These are phyloP conservation scores for Debaryomyces robertsiae DNA, from an alignment of 1,139 yeast genomes.

Conservation along the genomic window DNA sequence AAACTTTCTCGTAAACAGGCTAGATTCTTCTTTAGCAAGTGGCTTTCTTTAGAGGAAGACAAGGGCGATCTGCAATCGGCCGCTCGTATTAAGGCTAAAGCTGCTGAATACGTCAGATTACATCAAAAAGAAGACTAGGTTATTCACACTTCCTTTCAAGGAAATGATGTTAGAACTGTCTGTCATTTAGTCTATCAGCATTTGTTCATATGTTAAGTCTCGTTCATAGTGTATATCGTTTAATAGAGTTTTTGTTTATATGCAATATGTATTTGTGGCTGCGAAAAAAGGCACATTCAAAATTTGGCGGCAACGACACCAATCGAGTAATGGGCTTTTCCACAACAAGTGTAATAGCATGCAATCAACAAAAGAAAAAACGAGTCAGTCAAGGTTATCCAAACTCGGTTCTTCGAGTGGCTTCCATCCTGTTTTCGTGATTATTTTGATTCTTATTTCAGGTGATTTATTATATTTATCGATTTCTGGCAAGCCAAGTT, in stretches of 20 bases:
- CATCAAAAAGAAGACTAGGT: slow-evolving; percentile 17
- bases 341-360: neutral
- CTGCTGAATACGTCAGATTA: slow-evolving; percentile 67
- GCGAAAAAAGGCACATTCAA: slow-evolving; percentile 10
- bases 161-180: slow-evolving; percentile 11
- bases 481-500: slow-evolving; percentile 9
- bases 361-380: slow-evolving; percentile 11
- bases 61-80: slow-evolving; percentile 68
- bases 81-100: slow-evolving; percentile 89
- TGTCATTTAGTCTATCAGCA: slow-evolving; percentile 5
- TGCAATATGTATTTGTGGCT: slow-evolving; percentile 12
- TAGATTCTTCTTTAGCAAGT: slow-evolving; percentile 89
- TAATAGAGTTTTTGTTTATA: slow-evolving; percentile 11
- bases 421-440: slow-evolving; percentile 16
- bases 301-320: slow-evolving; percentile 1
- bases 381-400: slow-evolving; percentile 10
- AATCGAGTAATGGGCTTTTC: too few species aligned
- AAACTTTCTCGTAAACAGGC: slow-evolving; percentile 90
- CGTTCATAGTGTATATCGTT: slow-evolving; percentile 10
- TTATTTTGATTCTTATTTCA: slow-evolving; percentile 18
- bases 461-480: slow-evolving; percentile 12
- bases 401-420: slow-evolving; percentile 12
- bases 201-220: slow-evolving; percentile 5
- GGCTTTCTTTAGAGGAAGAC: slow-evolving; percentile 80
- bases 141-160: neutral